Evolutionary conservation across 805 yeast species (phyloP), one percentile per base, ranked within the genome.

Genomic region (Nakazawaea holstii): DNA sequence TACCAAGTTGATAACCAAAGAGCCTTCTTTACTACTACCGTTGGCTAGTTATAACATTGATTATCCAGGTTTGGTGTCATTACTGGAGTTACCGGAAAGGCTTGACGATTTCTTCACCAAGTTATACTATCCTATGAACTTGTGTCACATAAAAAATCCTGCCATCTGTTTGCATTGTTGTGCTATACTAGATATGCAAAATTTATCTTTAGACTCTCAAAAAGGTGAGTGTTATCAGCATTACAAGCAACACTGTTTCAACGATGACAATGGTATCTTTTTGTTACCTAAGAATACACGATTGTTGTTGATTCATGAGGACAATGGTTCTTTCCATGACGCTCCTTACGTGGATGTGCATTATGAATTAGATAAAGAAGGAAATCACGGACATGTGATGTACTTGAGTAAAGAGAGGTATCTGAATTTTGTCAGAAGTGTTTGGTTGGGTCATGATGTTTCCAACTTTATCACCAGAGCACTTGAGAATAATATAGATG

Each of bases 121-220:
- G 33, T 69, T 76, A 46, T 70, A 78, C 48, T 76, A 78, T 52
- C 70, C 67, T 56, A 71, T 70, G 26, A 65, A 66, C 20, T 60
- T 66, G 38, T 67, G 68, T 20, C 65, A 60, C 55, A 72, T 69
- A 29, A 73, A 72, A 41, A 95, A 91, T 53, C 94, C 96, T 0
- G 96, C 95, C 0, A 69, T 92, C 8, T 92, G 99, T 58, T 65
- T 92, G 46, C 84, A 83, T 52, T 94, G 99, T 65, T 94, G 90
- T 1, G 65, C 68, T 9, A 71, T 82, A 7, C 72, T 87, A 20
- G 81, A 82, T 52, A 66, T 82, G n/a, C 97, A 91, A 57, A 79
- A 68, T 51, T 62, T 69, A 36, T 76, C 80, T 14, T 71, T 76
- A 43, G 82, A 81, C 0, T 74, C 72, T 38, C 62, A 64, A 4